These are phyloP conservation scores for Penicillium goetzii DNA, from an alignment of 495 filamentous ascomycete species.

Conservation along the genomic window DNA sequence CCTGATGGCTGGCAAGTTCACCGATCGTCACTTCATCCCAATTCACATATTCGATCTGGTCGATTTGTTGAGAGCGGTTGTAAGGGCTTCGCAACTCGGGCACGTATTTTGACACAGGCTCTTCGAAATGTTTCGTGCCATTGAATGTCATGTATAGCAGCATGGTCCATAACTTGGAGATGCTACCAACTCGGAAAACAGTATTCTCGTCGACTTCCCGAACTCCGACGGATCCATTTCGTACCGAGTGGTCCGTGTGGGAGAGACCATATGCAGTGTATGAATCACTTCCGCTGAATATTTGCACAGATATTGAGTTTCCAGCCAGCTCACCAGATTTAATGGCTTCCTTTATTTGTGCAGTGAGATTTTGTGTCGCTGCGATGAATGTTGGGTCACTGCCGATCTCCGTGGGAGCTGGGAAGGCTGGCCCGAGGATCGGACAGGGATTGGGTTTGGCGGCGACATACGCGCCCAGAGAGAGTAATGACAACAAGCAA, in stretches of 20 bases:
- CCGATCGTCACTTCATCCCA: conserved; percentile 61
- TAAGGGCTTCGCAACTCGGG: conserved; percentile 49
- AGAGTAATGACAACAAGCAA: not conserved
- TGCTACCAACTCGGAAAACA: conserved; percentile 53
- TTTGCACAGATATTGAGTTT: conserved; percentile 51
- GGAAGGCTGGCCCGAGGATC: conserved; percentile 52
- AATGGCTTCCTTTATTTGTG: conserved; percentile 24
- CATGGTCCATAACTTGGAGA: conserved; percentile 54
- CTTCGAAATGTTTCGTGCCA: conserved; percentile 44
- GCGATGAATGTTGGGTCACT: conserved; percentile 17
- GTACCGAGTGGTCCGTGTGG: conserved; percentile 10
- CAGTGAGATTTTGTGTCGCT: conserved; percentile 37
- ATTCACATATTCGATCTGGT: conserved; percentile 42
- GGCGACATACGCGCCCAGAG: not conserved
- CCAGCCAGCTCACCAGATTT: conserved; percentile 36
- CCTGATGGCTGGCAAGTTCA: conserved; percentile 53
- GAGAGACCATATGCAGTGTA: conserved; percentile 13
- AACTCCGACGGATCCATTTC: conserved; percentile 38
- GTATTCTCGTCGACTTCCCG: conserved; percentile 43
- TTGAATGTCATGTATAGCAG: conserved; percentile 51
- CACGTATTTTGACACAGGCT: conserved; percentile 51
- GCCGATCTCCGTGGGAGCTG: conserved; percentile 37
- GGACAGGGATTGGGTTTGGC: conserved; percentile 37
- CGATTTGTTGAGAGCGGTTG: conserved; percentile 14
- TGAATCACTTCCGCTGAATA: conserved; percentile 16